A percentile compares a stretch with the other conserved stretches of the same genome.
phyloP scores from a whole-genome alignment of 2,329 filamentous ascomycete genomes.

The Periconia digitata region DNA sequence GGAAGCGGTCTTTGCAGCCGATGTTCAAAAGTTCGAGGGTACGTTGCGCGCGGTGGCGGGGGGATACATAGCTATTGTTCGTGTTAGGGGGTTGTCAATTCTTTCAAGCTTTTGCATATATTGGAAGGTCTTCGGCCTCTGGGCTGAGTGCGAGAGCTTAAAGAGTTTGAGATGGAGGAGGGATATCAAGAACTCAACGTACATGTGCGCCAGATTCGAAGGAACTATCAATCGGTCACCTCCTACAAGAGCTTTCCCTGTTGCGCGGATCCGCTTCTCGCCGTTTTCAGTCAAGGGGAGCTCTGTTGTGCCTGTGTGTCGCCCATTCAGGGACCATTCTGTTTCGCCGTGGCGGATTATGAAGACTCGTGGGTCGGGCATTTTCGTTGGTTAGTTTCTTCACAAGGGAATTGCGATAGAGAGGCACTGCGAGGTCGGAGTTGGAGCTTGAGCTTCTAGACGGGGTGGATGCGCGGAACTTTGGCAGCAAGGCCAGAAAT shows the following conservation, averaged over 20 bases:
- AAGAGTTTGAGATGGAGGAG: no score
- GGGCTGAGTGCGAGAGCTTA: no score
- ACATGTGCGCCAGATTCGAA: constrained; percentile 80
- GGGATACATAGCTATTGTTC: constrained; percentile 71
- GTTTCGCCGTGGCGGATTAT: constrained; percentile 84
- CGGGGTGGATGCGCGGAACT: no score
- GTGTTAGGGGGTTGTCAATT: not conserved
- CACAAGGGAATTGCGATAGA: not conserved
- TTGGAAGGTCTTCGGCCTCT: no score
- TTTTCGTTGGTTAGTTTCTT: constrained; percentile 11
- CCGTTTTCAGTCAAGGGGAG: constrained; percentile 82
- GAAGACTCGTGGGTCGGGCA: constrained; percentile 54
- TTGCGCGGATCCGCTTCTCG: constrained; percentile 56
- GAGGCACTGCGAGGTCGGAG: not conserved
- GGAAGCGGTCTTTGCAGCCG: constrained; percentile 67
- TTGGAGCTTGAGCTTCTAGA: not conserved
- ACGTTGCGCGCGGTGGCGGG: constrained; percentile 77
- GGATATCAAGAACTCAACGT: constrained; percentile 20
- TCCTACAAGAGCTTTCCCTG: constrained; percentile 81
- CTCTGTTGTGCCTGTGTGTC: constrained; percentile 79
- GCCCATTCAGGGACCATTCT: constrained; percentile 85
- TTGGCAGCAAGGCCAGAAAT: no score
- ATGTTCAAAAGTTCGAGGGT: constrained; percentile 89
- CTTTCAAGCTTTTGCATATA: no score
- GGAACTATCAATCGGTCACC: constrained; percentile 83